Base-by-base conservation (phyloP, 257 asterid genomes). In the Salvia hispanica region DNA sequence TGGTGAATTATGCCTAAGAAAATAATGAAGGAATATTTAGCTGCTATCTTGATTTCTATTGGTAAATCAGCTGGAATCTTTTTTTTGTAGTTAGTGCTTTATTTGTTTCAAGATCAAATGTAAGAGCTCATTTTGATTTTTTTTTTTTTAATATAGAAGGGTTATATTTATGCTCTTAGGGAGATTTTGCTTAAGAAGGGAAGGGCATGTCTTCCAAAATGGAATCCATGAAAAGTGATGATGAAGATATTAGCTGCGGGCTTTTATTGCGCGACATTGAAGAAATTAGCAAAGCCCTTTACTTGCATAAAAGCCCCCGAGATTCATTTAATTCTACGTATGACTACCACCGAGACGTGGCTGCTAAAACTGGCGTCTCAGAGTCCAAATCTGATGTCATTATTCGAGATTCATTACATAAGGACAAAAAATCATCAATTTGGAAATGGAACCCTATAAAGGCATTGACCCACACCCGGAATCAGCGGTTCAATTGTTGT, bases 381-480 rank as follows among this genome's bases (percentile, higher is more conserved):
- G 74, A 66, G 54, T 70, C 82, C 50, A 77, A 69, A 62, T 73
- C 77, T 14, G 58, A 74, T 36, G 66, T 45, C 65, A 6, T 73
- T 60, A 44, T 50, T 58, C 81, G 69, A 67, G 77, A 78, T 64
- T 61, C 70, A 21, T 28, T 58, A 64, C 81, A 46, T 16, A 90
- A 81, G 85, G 78, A 77, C 76, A 88, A 80, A 74, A 92, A 78
- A 66, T 74, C 88, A 12, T 92, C 95, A 31, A 71, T 85, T 71
- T 90, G 97, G 98, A 84, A 81, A 4, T 93, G 99, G 97, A 88
- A 75, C 79, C 92, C 95, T 28, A 72, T 93, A 56, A 88, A 84
- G 84, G 86, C 88, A 69, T 73, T 93, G 76, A 77, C 83, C 50
- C 87, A 85, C 78, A 55, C 82, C 31, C 79, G 80, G 54, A 76